Evolutionary conservation across 441 rosid genomes (phyloP).

Genomic region (Cnidoscolus chayamansa): DNA sequence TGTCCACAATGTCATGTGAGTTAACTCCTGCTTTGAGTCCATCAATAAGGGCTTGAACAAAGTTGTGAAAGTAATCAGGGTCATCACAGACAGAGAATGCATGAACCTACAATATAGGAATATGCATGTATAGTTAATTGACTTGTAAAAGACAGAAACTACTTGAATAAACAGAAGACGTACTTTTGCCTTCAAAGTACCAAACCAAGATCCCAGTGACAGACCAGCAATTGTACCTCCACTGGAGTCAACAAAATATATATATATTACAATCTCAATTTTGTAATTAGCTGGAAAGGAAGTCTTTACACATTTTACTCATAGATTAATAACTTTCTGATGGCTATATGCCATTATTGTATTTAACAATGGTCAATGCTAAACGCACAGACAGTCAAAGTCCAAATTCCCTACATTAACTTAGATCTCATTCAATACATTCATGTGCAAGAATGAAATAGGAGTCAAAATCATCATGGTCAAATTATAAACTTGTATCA

Average conservation of each 20-base stretch:
- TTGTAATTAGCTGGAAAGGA: neutral
- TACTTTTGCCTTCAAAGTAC: constrained; percentile 80
- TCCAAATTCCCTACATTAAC: neutral
- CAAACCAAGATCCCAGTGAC: constrained; percentile 71
- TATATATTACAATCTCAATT: neutral
- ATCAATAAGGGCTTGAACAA: constrained; percentile 75
- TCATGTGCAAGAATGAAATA: neutral
- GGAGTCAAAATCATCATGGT: neutral
- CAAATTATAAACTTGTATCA: neutral
- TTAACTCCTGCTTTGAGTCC: constrained; percentile 74
- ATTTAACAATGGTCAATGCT: too few species aligned
- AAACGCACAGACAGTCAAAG: neutral
- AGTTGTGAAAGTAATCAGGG: constrained; percentile 85
- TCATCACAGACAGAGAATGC: constrained; percentile 87
- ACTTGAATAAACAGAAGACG: constrained; percentile 17
- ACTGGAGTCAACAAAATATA: constrained; percentile 37
- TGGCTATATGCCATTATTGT: neutral
- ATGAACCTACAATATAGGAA: constrained; percentile 62
- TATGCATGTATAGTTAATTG: constrained; percentile 16
- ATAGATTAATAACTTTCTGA: neutral
- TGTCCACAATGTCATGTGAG: constrained; percentile 58
- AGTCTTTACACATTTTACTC: neutral
- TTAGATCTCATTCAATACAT: neutral
- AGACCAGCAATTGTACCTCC: constrained; percentile 94
- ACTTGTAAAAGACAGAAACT: constrained; percentile 2